These are phyloP conservation scores for Beauveria pseudobassiana DNA, from an alignment of 2,329 filamentous ascomycete genomes.

Conservation along the genomic window DNA sequence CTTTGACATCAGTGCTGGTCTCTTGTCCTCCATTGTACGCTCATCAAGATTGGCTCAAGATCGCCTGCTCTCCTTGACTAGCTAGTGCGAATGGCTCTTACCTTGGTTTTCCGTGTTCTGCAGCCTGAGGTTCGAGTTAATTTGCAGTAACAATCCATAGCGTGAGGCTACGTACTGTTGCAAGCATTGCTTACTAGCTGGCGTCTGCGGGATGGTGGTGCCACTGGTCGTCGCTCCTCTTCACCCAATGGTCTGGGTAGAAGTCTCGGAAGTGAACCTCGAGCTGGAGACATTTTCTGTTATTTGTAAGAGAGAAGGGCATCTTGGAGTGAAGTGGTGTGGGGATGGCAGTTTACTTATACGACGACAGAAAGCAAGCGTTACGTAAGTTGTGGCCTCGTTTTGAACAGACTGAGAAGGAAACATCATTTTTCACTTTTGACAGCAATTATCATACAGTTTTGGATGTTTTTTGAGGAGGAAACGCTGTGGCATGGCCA, in stretches of 20 bases:
- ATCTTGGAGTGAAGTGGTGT: background rate
- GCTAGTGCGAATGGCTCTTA: background rate
- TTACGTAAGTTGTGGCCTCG: background rate
- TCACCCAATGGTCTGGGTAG: background rate
- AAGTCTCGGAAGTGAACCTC: background rate
- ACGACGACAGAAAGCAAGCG: background rate
- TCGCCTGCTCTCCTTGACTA: background rate
- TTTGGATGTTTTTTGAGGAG: background rate
- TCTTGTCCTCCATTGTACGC: too few species aligned
- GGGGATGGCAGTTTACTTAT: background rate
- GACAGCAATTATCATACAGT: background rate
- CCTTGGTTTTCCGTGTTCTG: background rate
- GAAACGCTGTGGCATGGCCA: background rate
- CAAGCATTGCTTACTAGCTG: background rate
- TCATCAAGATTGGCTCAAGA: accelerated
- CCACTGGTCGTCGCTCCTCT: background rate
- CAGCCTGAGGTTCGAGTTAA: background rate
- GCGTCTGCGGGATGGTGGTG: background rate
- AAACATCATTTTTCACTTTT: background rate
- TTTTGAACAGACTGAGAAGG: background rate
- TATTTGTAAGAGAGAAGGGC: background rate
- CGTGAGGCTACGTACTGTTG: background rate
- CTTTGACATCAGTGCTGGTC: background rate
- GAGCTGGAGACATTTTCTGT: background rate
- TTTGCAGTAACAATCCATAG: background rate